These are phyloP conservation scores for Panaeolus cyanescens DNA, from an alignment of 768 basidiomycete genomes.

Conservation along the genomic window DNA sequence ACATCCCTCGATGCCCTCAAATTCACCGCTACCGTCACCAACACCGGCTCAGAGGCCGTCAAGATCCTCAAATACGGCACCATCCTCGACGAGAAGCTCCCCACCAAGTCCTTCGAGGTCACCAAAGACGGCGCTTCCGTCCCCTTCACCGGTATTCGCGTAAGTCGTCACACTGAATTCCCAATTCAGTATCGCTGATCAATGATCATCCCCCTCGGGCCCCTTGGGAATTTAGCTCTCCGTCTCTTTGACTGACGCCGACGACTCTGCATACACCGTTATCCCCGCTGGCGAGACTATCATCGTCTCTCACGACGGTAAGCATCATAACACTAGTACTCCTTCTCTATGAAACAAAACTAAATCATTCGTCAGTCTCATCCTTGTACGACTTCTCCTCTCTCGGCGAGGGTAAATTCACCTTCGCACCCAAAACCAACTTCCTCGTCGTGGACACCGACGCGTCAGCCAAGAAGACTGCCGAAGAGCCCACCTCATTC, in stretches of 20 bases:
- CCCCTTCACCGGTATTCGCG: constrained; percentile 46
- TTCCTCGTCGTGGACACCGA: constrained; percentile 37
- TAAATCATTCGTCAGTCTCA: no score
- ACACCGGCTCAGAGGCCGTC: constrained; percentile 38
- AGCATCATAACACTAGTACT: constrained; percentile 6
- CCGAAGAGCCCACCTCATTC: constrained; percentile 20
- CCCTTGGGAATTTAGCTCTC: constrained; percentile 29
- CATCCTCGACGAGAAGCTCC: constrained; percentile 42
- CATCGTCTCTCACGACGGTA: constrained; percentile 40
- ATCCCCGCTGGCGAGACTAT: constrained; percentile 42
- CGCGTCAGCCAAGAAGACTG: constrained; percentile 18
- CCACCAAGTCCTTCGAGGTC: constrained; percentile 45
- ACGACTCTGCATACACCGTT: constrained; percentile 39
- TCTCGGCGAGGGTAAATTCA: constrained; percentile 39
- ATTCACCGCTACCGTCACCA: constrained; percentile 42
- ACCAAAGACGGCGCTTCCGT: constrained; percentile 39
- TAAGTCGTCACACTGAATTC: constrained; percentile 11
- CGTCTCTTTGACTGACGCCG: constrained; percentile 35
- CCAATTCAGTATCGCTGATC: neutral
- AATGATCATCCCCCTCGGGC: no score
- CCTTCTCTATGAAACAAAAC: no score
- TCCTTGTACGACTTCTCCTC: constrained; percentile 43
- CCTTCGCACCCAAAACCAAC: constrained; percentile 38
- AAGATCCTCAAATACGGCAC: constrained; percentile 50
- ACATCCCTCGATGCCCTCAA: constrained; percentile 42